phyloP scores from a whole-genome alignment of 768 basidiomycete species.

The Mycena haematopus region DNA sequence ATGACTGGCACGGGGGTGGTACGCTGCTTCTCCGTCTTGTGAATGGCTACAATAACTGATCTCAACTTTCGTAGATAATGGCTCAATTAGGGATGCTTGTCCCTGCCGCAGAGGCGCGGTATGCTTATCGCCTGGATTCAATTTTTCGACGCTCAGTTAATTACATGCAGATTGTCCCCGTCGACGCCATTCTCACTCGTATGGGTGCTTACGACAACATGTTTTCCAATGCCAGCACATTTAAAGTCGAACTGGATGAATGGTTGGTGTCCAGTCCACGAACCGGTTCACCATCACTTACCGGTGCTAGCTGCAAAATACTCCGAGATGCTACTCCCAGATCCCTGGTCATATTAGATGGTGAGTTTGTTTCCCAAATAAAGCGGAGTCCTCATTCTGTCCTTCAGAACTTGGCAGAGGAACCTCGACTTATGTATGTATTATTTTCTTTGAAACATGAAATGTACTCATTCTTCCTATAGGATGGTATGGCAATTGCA shows the following conservation, averaged over 20 bases:
- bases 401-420: constrained; percentile 87
- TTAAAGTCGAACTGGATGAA: constrained; percentile 99
- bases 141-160: constrained; percentile 10
- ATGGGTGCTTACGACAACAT: constrained; percentile 99
- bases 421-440: constrained; percentile 85
- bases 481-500: constrained; percentile 98
- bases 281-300: background rate
- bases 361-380: constrained; percentile 47
- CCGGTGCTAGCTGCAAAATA: constrained; percentile 78
- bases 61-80: constrained; percentile 65
- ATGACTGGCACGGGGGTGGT: constrained; percentile 96
- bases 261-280: constrained; percentile 55
- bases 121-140: constrained; percentile 24
- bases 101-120: constrained; percentile 84
- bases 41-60: constrained; percentile 1
- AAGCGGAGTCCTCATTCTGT: constrained; percentile 21
- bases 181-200: constrained; percentile 91
- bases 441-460: constrained; percentile 2
- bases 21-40: constrained; percentile 35
- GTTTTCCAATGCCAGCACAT: constrained; percentile 93
- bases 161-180: constrained; percentile 74
- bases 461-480: constrained; percentile 42
- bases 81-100: constrained; percentile 96
- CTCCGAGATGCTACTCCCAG: constrained; percentile 92
- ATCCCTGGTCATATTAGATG: constrained; percentile 94